Evolutionary conservation across 441 rosid genomes (phyloP).

Genomic region (Euphorbia corollata): DNA sequence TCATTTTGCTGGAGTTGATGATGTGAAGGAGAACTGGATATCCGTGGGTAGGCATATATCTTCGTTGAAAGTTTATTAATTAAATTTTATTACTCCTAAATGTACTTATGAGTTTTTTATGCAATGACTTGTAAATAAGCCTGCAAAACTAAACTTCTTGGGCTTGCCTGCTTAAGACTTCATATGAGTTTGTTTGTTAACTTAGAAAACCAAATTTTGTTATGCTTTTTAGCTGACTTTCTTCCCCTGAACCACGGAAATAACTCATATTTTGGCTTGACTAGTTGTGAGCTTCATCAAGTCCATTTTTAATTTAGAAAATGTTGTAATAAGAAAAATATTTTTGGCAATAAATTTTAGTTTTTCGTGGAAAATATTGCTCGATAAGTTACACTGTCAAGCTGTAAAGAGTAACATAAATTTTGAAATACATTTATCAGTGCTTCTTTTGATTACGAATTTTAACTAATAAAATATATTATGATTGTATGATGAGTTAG

Average conservation of each 20-base stretch:
- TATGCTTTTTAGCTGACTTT: not conserved
- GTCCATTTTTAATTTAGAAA: not conserved
- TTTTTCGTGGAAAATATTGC: not conserved
- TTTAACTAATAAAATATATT: not conserved
- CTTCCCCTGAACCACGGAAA: not conserved
- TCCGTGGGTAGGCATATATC: conserved; percentile 47
- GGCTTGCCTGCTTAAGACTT: not conserved
- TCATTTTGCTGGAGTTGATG: conserved; percentile 86
- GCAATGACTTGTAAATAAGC: not conserved
- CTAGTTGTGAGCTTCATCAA: not conserved
- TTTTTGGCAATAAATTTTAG: not conserved
- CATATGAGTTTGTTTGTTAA: not conserved
- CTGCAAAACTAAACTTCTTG: not conserved
- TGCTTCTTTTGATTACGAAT: not conserved
- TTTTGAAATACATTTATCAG: not conserved
- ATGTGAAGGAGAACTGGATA: conserved; percentile 82
- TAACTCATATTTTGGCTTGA: not conserved
- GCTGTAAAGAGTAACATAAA: not conserved
- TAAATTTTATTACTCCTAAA: not conserved
- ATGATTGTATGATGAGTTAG: not conserved
- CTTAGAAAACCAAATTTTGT: not conserved
- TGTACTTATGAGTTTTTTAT: not conserved
- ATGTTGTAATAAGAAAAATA: not conserved
- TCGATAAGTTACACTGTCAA: not conserved
- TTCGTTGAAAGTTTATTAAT: conserved; percentile 5